Conservation (phyloP, 345 rosid species). For the Reutealis trisperma region DNA sequence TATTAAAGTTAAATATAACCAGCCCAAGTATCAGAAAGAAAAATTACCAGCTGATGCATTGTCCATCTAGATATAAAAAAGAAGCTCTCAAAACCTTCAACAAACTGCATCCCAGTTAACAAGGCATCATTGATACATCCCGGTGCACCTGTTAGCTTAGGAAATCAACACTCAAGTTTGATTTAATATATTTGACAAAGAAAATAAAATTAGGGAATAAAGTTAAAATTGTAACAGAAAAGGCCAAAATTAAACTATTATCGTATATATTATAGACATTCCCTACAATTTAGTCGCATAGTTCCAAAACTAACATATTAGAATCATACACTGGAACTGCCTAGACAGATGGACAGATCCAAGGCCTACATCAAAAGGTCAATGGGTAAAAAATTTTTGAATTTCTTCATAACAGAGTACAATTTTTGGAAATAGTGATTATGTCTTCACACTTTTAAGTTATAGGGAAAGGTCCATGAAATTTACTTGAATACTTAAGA, state of each 20-base stretch:
- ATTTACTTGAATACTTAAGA: neutral
- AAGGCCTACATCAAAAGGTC: neutral
- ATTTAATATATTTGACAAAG: neutral
- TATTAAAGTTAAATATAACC: neutral
- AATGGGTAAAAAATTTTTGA: neutral
- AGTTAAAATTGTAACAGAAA: neutral
- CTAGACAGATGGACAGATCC: too few relatives aligned
- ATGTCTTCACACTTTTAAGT: neutral
- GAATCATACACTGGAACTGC: neutral
- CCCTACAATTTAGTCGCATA: neutral
- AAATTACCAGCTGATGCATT: constrained; percentile 89
- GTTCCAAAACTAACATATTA: neutral
- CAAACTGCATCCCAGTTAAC: constrained; percentile 88
- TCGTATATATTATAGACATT: neutral
- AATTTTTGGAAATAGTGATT: neutral
- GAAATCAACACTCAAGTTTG: constrained; percentile 7
- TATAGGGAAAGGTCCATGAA: neutral
- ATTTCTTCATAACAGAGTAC: neutral
- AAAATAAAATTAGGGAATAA: neutral
- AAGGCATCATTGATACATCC: constrained; percentile 87
- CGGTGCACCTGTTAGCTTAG: constrained; percentile 67
- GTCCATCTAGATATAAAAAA: constrained; percentile 92
- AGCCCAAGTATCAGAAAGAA: constrained; percentile 13
- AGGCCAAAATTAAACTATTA: neutral
- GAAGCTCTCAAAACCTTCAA: constrained; percentile 83